Percentiles rank a stretch among this genome's conserved stretches.
Conservation (phyloP, 345 rosid species). For the Euphorbia tirucalli region DNA sequence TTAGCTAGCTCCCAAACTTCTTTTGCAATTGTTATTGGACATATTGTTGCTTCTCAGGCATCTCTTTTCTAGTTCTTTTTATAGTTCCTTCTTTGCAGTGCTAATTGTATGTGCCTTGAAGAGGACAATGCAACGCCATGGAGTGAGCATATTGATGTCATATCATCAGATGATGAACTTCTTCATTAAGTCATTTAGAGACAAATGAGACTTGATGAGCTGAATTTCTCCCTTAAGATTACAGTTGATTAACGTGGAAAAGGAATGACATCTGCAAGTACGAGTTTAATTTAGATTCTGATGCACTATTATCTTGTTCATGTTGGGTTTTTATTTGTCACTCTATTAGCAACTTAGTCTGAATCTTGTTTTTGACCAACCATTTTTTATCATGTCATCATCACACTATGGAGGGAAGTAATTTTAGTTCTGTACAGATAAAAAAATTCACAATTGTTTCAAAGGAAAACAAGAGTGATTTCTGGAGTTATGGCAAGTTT, state of each 20-base stretch:
- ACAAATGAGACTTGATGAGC: constrained; percentile 23
- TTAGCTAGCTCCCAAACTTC: no score
- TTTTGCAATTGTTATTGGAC: background rate
- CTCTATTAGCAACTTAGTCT: background rate
- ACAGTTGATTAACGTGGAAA: constrained; percentile 23
- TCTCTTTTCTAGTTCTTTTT: background rate
- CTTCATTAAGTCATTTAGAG: constrained; percentile 43
- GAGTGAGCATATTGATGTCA: constrained; percentile 47
- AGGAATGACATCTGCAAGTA: constrained; percentile 49
- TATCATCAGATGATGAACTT: constrained; percentile 57
- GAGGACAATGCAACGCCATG: constrained; percentile 48
- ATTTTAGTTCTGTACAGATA: no score
- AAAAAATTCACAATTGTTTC: no score
- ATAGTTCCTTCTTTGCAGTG: constrained; percentile 9
- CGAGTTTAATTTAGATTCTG: background rate
- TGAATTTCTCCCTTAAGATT: constrained; percentile 3
- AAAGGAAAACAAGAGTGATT: no score
- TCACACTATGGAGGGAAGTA: no score
- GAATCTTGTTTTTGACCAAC: no score
- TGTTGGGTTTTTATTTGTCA: background rate
- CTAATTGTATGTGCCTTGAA: constrained; percentile 39
- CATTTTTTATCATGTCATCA: background rate
- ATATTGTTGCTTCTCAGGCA: background rate
- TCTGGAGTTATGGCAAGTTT: no score
- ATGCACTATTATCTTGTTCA: background rate